Percentiles rank a stretch among this genome's conserved stretches.
phyloP scores from a whole-genome alignment of 176 grass and related monocot genomes.

The Coix lacrymajobi region DNA sequence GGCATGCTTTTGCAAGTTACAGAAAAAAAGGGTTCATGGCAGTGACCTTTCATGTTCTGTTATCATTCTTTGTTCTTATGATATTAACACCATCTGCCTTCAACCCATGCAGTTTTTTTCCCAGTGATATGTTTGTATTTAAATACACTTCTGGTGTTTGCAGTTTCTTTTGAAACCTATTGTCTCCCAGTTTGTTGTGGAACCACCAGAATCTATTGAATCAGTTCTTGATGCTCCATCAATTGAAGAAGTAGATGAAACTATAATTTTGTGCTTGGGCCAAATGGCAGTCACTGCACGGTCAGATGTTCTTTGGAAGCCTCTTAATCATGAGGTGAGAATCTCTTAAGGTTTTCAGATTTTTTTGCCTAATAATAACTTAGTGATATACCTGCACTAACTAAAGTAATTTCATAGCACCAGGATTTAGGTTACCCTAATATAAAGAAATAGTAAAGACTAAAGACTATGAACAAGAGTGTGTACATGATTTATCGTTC shows the following conservation, averaged over 20 bases:
- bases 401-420: neutral
- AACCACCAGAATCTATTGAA: conserved; percentile 48
- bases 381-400: neutral
- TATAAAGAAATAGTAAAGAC: neutral
- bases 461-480: neutral
- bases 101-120: neutral
- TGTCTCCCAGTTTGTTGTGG: conserved; percentile 61
- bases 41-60: neutral
- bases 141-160: conserved; percentile 10
- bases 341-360: neutral
- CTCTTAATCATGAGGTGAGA: conserved; percentile 93
- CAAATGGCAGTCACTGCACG: conserved; percentile 89
- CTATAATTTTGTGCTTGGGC: conserved; percentile 72
- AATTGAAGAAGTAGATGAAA: conserved; percentile 81
- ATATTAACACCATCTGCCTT: neutral
- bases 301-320: conserved; percentile 91
- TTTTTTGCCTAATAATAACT: neutral
- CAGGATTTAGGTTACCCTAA: neutral
- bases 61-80: neutral
- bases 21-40: neutral
- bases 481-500: neutral
- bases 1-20: neutral
- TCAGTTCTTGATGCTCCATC: conserved; percentile 39
- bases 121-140: neutral
- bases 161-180: conserved; percentile 79